Evolutionary conservation across 805 yeast species (phyloP), one percentile per base, ranked within the genome.

Genomic region (Candida sanyiensis): DNA sequence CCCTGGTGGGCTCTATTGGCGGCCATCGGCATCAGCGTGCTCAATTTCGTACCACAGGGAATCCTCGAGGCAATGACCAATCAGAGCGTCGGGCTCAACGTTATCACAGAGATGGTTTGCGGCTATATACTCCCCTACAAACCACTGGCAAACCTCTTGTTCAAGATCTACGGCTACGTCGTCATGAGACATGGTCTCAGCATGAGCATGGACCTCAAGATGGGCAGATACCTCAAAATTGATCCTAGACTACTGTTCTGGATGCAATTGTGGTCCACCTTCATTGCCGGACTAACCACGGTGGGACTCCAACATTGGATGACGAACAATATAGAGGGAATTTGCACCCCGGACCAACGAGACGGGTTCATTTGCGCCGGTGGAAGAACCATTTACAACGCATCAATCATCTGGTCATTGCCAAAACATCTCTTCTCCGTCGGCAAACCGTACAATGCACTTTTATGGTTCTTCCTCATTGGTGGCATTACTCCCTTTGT

Each of bases 1-100:
- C 83, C 84, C 3, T 69, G 77, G n/a, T 77, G 80, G 80, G 80
- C 77, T 3, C 63, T 77, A 17, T 72, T 78, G 38, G 62, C 77
- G 51, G 75, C 80, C 2, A 59, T 77, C 13, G 54, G 62, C n/a
- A 64, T 78, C 42, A 68, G 75, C 46, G 62, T 72, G 35, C 58
- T 72, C 8, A 76, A 76, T 46, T 66, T 77, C 42, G 61, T 77
- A 27, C 83, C 83, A 5, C 69, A 76, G 35, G 75, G 80, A 11
- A 60, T 79, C 5, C 63, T 78, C 31, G 77, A 73, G 26, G 75
- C 80, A 13, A 74, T 73, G 18, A 75, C 83, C 0, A 78, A 78
- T 25, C 52, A 48, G 31, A 64, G 74, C 11, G 70, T 73, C 45
- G 81, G 81, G 15, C 58, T 78, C 42, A 76, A 75, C 47, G 79